Evolutionary conservation across 139 green algal genomes (phyloP), one percentile per base, ranked within the genome.

Genomic region (Picochlorum sp.): DNA sequence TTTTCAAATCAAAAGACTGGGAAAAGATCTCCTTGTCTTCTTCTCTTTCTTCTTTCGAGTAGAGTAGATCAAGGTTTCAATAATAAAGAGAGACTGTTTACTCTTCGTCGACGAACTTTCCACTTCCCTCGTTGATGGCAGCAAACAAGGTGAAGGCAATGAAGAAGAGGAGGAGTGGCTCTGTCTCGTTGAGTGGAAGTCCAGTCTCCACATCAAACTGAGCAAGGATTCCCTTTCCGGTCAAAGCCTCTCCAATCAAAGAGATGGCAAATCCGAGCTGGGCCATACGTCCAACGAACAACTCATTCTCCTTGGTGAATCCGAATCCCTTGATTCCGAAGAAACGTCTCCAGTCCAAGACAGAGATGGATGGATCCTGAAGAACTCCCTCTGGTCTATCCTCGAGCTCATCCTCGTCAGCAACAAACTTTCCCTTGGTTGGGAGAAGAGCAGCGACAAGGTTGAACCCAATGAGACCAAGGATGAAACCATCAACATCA

Each of bases 251-350:
- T 13, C 86, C 86, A 4, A 94, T 64, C 1, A 94, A 60, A 31
- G 72, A 80, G 4, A 83, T 81, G 3, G 80, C 86, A 63, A 94
- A 91, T 54, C 86, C 86, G 21, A 94, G 76, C 73, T 90, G 81
- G 16, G 86, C 86, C 69, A 92, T 55, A 55, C 86, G 69, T 26
- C 86, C 86, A 9, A 90, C 86, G 62, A 94, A 94, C 45, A 92
- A 69, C 79, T 92, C 85, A 41, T 92, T 92, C 34, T 81, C 63
- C 30, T 80, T 77, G 9, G 69, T 70, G 56, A 80, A 72, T 54
- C 47, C 47, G 30, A 75, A 65, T 21, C 71, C 49, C 3, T n/a
- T 55, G 41, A 63, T 57, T 49, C 56, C 55, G n/a, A 77, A 77
- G 70, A 69, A 73, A 44, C 54, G 5, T 26, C 24, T 21, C 23